These are phyloP conservation scores for Fusarium sp. DNA, from an alignment of 2,329 filamentous ascomycete genomes.

Conservation along the genomic window DNA sequence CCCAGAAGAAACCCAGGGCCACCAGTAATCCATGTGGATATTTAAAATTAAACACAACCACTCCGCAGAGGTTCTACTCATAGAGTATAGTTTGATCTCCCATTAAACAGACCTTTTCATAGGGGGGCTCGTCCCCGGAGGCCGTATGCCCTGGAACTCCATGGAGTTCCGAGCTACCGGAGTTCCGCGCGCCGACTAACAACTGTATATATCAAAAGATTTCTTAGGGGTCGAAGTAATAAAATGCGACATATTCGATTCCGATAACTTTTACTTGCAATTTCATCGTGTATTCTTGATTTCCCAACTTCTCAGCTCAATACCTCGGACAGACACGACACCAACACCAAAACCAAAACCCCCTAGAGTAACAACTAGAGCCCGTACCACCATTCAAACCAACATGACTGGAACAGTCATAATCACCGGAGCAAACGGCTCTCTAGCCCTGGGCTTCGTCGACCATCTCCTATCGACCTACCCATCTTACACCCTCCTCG, in stretches of 20 bases:
- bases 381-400: neutral
- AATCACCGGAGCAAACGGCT: slow-evolving; percentile 58
- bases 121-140: neutral
- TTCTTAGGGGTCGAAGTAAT: no score
- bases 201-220: neutral
- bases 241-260: neutral
- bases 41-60: no score
- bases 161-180: slow-evolving; percentile 32
- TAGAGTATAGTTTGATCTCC: no score
- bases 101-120: no score
- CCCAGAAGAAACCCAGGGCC: no score
- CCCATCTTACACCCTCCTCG: slow-evolving; percentile 47
- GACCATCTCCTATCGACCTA: slow-evolving; percentile 25
- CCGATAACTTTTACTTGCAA: no score
- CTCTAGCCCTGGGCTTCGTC: slow-evolving; percentile 40
- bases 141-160: slow-evolving; percentile 26
- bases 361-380: neutral
- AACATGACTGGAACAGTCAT: slow-evolving; percentile 54
- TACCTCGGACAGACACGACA: no score
- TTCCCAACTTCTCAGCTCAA: no score
- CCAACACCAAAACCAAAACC: no score
- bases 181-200: slow-evolving; percentile 13
- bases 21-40: no score
- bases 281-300: no score
- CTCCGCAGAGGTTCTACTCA: no score